Percentiles rank a stretch among this genome's conserved stretches.
Evolutionary conservation across 2,329 filamentous ascomycete species (phyloP).

Genomic region (Aureobasidium sp.): DNA sequence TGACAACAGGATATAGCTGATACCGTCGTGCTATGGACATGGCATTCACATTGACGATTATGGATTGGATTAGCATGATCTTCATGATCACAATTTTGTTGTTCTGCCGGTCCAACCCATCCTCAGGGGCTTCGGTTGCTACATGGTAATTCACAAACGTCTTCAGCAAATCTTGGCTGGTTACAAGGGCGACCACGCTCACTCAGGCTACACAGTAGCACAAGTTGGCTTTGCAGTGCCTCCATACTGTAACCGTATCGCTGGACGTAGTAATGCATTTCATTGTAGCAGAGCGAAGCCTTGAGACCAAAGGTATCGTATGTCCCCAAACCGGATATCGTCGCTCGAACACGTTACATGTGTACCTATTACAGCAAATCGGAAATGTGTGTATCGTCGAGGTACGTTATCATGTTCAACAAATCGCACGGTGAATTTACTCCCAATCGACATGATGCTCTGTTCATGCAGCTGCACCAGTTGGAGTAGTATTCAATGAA

Average conservation of each 20-base stretch:
- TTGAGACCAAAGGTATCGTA: no score
- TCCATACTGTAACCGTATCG: neutral
- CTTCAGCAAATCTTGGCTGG: neutral
- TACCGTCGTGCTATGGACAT: neutral
- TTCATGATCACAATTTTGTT: neutral
- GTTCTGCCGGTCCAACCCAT: no score
- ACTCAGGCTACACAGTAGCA: neutral
- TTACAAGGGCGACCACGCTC: neutral
- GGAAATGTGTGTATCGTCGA: neutral
- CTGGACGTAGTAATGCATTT: neutral
- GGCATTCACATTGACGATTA: no score
- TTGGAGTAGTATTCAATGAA: neutral
- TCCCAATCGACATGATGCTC: neutral
- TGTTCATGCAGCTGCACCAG: constrained; percentile 6
- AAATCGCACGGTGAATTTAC: neutral
- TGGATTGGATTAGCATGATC: neutral
- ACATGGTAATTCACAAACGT: neutral
- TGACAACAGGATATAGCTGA: neutral
- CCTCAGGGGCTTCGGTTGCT: no score
- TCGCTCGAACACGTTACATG: neutral
- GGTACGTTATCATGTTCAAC: neutral
- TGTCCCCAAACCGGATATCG: neutral
- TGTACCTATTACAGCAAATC: neutral
- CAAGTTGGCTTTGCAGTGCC: neutral
- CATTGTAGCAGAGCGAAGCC: neutral